phyloP scores from a whole-genome alignment of 73 alveolate species.

The Uronychia setigera region DNA sequence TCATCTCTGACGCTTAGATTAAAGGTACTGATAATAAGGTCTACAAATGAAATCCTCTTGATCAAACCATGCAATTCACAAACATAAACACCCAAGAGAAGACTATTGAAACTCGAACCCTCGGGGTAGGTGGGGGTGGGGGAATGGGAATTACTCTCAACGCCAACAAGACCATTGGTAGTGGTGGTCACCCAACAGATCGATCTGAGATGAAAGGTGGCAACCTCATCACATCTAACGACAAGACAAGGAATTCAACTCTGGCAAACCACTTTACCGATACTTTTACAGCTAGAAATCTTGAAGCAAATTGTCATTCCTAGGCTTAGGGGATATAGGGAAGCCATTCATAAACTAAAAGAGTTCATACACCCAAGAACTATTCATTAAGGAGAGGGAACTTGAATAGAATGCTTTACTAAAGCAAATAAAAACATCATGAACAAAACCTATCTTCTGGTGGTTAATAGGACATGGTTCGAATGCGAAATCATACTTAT shows the following conservation, averaged over 20 bases:
- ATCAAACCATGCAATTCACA: not conserved
- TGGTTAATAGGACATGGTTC: too few species aligned
- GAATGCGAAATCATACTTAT: too few species aligned
- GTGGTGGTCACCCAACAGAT: too few species aligned
- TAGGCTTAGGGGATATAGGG: not conserved
- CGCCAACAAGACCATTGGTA: not conserved
- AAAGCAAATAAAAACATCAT: not conserved
- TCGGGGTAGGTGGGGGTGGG: not conserved
- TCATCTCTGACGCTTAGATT: not conserved
- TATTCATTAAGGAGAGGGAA: not conserved
- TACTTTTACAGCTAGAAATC: not conserved
- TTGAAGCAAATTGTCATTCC: not conserved
- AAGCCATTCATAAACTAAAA: too few species aligned
- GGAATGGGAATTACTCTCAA: not conserved
- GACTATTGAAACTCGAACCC: not conserved
- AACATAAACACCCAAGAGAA: not conserved
- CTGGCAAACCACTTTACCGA: not conserved
- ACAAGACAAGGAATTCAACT: not conserved
- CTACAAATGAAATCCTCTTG: not conserved
- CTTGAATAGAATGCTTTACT: not conserved
- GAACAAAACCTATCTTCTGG: too few species aligned
- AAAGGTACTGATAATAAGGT: not conserved
- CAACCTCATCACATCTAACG: not conserved
- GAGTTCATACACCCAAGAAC: not conserved
- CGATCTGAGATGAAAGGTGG: too few species aligned